Evolutionary conservation across 2,329 filamentous ascomycete genomes (phyloP), one percentile per base, ranked within the genome.

Genomic region (Tolypocladium tropicale): DNA sequence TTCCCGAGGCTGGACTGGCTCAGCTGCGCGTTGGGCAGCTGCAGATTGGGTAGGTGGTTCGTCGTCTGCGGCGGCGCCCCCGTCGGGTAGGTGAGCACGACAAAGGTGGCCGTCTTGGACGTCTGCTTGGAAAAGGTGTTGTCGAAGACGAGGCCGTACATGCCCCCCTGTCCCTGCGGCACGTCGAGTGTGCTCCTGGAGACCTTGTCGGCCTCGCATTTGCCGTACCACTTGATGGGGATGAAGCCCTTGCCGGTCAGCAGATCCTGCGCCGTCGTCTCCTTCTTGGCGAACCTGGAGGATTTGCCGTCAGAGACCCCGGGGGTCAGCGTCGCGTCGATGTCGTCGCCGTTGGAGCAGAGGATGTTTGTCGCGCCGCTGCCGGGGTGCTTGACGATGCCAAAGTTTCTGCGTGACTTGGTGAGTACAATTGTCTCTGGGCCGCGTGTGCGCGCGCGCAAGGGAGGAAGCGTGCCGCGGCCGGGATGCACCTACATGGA

Each of bases 71-170:
- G 90, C 36, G 89, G 83, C 6, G 84, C 81, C 62, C 86, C 88
- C 37, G 90, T 92, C 11, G 93, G 92, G 66, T 97, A 96, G 41
- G 91, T 97, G 69, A 97, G 81, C 54, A 99, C 83, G 37, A 96
- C 92, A 66, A 99, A 90, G 9, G 93, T 97, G 23, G 91, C 91
- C 33, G 88, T 96, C 75, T 99, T 99, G 54, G 92, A 94, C 46
- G 89, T 86, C 70, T 87, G 89, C 74, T 96, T 97, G 58, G 92
- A 96, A 70, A 99, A 99, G 32, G 94, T 99, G 68, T 99, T 99
- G 81, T 99, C 94, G 67, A 99, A 96, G 34, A 97, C 90, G 59
- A 99, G 78, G 56, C 92, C 94, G 69, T 95, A 99, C 83, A 96
- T 96, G 67, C 94, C 94, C 28, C 86, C 89, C 60, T 94, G 84